phyloP scores from a whole-genome alignment of 2,329 filamentous ascomycete genomes.

The Aspergillus aculeatinus region DNA sequence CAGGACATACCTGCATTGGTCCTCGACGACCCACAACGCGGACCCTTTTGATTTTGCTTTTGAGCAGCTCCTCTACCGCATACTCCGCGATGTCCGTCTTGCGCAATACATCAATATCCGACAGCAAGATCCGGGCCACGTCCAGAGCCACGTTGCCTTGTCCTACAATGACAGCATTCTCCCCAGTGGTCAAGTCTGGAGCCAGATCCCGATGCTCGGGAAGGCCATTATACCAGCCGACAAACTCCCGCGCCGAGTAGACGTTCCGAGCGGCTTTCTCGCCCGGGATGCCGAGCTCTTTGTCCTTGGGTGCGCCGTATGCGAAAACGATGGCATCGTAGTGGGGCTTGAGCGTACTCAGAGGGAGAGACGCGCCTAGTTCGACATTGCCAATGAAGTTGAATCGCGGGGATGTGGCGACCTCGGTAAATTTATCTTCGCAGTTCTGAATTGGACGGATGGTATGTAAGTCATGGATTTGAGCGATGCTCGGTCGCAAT shows the following conservation, averaged over 20 bases:
- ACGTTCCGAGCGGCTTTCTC: conserved; percentile 68
- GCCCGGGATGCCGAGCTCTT: conserved; percentile 73
- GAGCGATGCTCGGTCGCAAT: neutral
- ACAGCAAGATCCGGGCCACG: conserved; percentile 82
- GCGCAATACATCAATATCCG: conserved; percentile 68
- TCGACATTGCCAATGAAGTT: conserved; percentile 88
- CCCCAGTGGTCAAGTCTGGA: conserved; percentile 71
- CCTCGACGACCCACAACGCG: conserved; percentile 86
- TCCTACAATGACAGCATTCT: conserved; percentile 84
- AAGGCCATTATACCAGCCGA: conserved; percentile 97
- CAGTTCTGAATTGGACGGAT: conserved; percentile 67
- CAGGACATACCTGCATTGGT: conserved; percentile 69
- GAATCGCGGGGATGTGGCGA: conserved; percentile 78
- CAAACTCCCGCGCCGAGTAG: conserved; percentile 86
- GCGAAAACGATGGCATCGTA: conserved; percentile 92
- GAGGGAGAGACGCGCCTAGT: conserved; percentile 68
- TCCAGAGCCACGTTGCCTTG: conserved; percentile 97
- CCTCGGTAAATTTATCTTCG: conserved; percentile 87
- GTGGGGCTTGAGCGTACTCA: conserved; percentile 69
- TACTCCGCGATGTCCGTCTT: conserved; percentile 87
- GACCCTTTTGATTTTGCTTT: conserved; percentile 74
- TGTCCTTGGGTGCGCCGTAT: conserved; percentile 86
- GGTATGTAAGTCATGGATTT: neutral
- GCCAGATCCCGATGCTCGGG: conserved; percentile 73
- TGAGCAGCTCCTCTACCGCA: conserved; percentile 70